A percentile compares a stretch with the other conserved stretches of the same genome.
Conservation (phyloP, 2,329 filamentous ascomycete genomes). For the Parastagonospora avenae region DNA sequence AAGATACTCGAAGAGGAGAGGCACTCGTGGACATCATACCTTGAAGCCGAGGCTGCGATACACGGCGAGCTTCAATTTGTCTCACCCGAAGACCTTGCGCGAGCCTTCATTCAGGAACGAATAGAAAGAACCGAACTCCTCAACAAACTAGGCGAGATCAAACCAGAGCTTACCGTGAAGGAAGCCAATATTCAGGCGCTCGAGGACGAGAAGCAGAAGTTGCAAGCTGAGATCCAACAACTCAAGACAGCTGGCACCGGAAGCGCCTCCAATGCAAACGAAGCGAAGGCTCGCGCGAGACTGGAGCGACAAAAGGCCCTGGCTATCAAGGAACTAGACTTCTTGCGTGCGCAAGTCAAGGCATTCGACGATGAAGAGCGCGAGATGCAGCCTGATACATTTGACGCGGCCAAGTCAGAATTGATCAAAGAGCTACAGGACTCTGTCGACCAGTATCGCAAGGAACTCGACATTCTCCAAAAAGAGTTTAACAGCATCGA, state of each 20-base stretch:
- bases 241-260: conserved; percentile 57
- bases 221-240: conserved; percentile 74
- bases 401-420: conserved; percentile 74
- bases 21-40: conserved; percentile 82
- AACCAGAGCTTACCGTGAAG: conserved; percentile 77
- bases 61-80: conserved; percentile 75
- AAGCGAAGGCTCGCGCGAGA: conserved; percentile 71
- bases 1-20: conserved; percentile 89
- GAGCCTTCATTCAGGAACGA: conserved; percentile 80
- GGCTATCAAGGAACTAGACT: conserved; percentile 90
- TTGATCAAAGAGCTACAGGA: conserved; percentile 82
- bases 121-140: conserved; percentile 79
- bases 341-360: conserved; percentile 88
- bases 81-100: conserved; percentile 84
- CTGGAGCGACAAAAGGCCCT: conserved; percentile 85
- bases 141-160: conserved; percentile 77
- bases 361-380: conserved; percentile 84
- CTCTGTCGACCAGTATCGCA: conserved; percentile 85
- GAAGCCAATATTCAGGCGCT: conserved; percentile 75
- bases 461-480: conserved; percentile 76
- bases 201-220: conserved; percentile 68
- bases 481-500: conserved; percentile 74
- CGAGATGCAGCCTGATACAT: conserved; percentile 79
- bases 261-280: conserved; percentile 52
- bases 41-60: conserved; percentile 69